These are phyloP conservation scores for Mycosphaerella arachidis DNA, from an alignment of 2,329 filamentous ascomycete genomes.

Conservation along the genomic window DNA sequence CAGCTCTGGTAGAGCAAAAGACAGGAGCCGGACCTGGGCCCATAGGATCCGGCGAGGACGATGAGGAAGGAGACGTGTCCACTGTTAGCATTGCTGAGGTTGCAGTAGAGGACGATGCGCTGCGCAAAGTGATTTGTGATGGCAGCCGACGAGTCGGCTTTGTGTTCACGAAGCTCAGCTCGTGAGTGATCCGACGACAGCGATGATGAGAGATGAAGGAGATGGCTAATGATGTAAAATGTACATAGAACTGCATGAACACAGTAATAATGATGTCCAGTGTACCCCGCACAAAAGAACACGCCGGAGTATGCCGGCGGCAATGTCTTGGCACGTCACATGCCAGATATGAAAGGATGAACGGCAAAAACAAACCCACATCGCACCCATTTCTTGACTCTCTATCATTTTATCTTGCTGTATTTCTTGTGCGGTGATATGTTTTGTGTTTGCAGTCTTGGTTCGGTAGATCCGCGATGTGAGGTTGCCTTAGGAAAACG, in stretches of 20 bases:
- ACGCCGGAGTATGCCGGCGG: too few species aligned
- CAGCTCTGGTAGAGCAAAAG: constrained; percentile 29
- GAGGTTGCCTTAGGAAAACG: too few species aligned
- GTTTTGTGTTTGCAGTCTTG: too few species aligned
- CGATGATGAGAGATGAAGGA: not conserved
- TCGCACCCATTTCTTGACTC: too few species aligned
- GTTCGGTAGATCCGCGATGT: too few species aligned
- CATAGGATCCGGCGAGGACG: constrained; percentile 31
- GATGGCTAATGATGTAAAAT: not conserved
- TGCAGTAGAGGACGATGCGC: constrained; percentile 48
- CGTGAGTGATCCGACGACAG: not conserved
- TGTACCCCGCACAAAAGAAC: too few species aligned
- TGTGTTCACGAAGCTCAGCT: constrained; percentile 45
- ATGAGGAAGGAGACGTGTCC: constrained; percentile 24
- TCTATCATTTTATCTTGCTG: too few species aligned
- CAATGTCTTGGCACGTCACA: too few species aligned
- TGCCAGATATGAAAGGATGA: too few species aligned
- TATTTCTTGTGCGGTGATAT: too few species aligned
- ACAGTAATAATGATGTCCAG: too few species aligned
- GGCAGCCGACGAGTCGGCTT: constrained; percentile 44
- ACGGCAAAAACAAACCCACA: too few species aligned
- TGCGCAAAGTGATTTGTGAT: constrained; percentile 47
- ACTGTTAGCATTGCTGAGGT: constrained; percentile 28
- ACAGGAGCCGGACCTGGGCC: constrained; percentile 13
- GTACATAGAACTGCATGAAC: not conserved